A percentile compares a stretch with the other conserved stretches of the same genome.
Evolutionary conservation across 441 rosid genomes (phyloP).

Genomic region (Flueggea neowawraea): DNA sequence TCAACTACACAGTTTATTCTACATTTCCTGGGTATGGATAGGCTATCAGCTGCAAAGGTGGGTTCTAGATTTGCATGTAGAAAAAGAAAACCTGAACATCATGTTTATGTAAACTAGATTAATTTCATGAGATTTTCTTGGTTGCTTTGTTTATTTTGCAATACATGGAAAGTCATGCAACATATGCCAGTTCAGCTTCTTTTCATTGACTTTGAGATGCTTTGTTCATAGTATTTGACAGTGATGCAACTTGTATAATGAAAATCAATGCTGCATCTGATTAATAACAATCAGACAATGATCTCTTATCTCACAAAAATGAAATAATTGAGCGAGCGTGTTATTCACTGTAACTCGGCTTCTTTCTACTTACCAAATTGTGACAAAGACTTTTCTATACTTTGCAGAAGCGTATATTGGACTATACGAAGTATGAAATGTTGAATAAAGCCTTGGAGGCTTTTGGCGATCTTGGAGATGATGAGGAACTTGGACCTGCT

Average conservation of each 20-base stretch:
- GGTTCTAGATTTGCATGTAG: constrained; percentile 6
- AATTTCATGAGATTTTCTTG: not conserved
- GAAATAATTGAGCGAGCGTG: no score
- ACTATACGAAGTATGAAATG: constrained; percentile 88
- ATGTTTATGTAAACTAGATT: not conserved
- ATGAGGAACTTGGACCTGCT: constrained; percentile 95
- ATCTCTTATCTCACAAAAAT: no score
- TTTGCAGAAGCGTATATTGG: constrained; percentile 72
- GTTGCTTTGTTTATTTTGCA: not conserved
- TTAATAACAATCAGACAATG: no score
- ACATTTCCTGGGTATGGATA: constrained; percentile 70
- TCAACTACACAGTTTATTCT: constrained; percentile 81
- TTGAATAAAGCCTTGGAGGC: constrained; percentile 72
- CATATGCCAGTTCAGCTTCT: not conserved
- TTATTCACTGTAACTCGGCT: no score
- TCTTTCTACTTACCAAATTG: no score
- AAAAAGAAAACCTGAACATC: not conserved
- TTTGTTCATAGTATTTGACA: no score
- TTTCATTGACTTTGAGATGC: no score
- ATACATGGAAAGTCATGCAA: not conserved
- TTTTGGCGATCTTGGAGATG: constrained; percentile 86
- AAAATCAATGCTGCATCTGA: no score
- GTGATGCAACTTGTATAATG: no score
- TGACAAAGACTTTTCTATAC: not conserved
- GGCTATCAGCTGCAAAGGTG: constrained; percentile 74